Base-by-base conservation (phyloP, 2,329 filamentous ascomycete species). In the Ceratocystis diversiconidia region DNA sequence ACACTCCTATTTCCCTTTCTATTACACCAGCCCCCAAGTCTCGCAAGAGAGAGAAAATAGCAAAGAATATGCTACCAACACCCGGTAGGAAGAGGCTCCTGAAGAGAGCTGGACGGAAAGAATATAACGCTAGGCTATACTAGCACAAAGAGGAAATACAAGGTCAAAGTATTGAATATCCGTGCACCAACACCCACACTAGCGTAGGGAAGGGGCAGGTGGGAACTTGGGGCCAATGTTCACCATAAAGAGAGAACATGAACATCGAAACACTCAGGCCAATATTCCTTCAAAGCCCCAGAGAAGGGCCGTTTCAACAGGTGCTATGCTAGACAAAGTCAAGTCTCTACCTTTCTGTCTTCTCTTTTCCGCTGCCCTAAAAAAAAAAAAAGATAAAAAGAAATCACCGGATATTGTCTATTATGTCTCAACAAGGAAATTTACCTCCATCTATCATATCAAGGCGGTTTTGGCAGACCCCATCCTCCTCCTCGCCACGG, bases 221-320 rank as follows among this genome's bases (percentile, higher is more conserved):
- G 19, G 48, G 48, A 19, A 25, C 48, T 52, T 22, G 7, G 48
- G 52, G 52, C 28, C 28, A 57, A 32, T 32, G 28, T 32, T 57
- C 52, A 57, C 28, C 52, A 57, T 57, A 57, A 32, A 57, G 22
- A 57, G 52, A 57, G 25, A 30, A 57, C 28, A 57, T 15, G 19
- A 57, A 57, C 12, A 57, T n/a, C 22, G 19, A 57, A 57, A 57
- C 52, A 57, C 52, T 57, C 52, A 57, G 52, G 28, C 52, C 52
- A 57, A 57, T 25, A 57, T 57, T 57, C 52, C 52, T 57, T 57
- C 25, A 57, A 32, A 17, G 52, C 52, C 52, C 52, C 52, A 57
- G 52, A 57, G 43, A 62, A 62, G 61, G 61, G 41, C 61, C 61
- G 61, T 62, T 62, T 62, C 61, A 48, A 48, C 4, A 25, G n/a